Conservation (phyloP, 352 stramenopile species). For the Phytopythium litorale region DNA sequence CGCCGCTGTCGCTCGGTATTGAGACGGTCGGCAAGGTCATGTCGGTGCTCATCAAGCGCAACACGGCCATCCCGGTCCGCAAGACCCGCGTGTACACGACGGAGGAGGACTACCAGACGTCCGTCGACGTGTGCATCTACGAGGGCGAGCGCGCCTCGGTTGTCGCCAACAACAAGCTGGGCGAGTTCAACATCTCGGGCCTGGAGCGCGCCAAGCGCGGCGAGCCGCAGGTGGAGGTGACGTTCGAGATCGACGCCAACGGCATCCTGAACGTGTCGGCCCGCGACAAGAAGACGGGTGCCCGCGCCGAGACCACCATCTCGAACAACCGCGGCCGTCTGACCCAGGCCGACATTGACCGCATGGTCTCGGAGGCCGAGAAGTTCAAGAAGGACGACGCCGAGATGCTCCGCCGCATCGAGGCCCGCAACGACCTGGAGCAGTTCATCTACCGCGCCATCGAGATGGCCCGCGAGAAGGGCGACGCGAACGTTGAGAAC, state of each 20-base stretch:
- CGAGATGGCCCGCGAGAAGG: conserved; percentile 62
- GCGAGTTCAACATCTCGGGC: conserved; percentile 90
- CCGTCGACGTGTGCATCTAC: conserved; percentile 84
- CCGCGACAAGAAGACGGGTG: conserved; percentile 79
- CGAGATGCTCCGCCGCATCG: conserved; percentile 67
- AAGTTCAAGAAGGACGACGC: conserved; percentile 76
- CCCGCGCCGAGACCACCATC: conserved; percentile 66
- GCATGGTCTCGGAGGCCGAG: conserved; percentile 65
- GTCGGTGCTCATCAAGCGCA: conserved; percentile 85
- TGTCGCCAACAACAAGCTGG: conserved; percentile 92
- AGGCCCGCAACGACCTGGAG: conserved; percentile 64
- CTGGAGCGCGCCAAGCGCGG: conserved; percentile 84
- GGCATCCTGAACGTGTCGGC: conserved; percentile 91
- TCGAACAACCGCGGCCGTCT: conserved; percentile 72
- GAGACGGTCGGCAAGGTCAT: conserved; percentile 89
- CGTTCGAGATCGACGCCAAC: conserved; percentile 91
- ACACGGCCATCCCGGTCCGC: conserved; percentile 85
- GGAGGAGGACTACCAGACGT: conserved; percentile 81
- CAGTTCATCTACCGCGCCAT: conserved; percentile 75
- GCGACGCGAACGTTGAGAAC: conserved; percentile 74
- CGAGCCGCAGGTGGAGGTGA: conserved; percentile 89
- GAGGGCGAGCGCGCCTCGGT: conserved; percentile 87
- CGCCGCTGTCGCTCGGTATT: conserved; percentile 84
- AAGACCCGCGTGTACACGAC: conserved; percentile 76
- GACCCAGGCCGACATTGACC: conserved; percentile 66